Conservation (phyloP, 805 yeast species). For the Starmerella khaoyaiensis region DNA sequence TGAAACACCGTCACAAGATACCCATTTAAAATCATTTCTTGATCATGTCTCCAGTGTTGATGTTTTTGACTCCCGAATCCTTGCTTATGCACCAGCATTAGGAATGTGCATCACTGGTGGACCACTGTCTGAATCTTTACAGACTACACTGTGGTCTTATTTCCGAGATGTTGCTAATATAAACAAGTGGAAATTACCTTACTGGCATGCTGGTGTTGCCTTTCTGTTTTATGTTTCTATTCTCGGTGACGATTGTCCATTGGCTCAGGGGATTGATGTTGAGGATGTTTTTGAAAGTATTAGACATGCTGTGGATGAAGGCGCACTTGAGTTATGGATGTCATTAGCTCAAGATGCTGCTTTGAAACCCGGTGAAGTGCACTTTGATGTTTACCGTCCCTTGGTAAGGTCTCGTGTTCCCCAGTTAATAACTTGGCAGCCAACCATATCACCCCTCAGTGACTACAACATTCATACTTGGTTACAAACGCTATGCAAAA, state of each 20-base stretch:
- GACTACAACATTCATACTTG: conserved; percentile 13
- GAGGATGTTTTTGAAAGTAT: conserved; percentile 20
- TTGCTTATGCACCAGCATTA: conserved; percentile 51
- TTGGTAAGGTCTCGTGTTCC: conserved; percentile 27
- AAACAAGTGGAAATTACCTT: conserved; percentile 22
- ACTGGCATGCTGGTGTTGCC: conserved; percentile 23
- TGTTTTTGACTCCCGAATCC: conserved; percentile 45
- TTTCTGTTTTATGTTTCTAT: conserved; percentile 17
- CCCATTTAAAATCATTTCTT: conserved; percentile 33
- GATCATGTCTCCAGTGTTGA: conserved; percentile 37
- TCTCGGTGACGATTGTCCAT: conserved; percentile 10
- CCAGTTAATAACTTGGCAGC: conserved; percentile 9
- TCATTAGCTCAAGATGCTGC: conserved; percentile 27
- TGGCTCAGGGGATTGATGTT: background rate
- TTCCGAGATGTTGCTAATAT: conserved; percentile 2
- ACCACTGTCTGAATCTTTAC: conserved; percentile 5
- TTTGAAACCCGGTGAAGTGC: conserved; percentile 6
- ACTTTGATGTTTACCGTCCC: conserved; percentile 3
- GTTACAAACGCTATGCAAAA: conserved; percentile 23
- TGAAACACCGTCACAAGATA: conserved; percentile 18
- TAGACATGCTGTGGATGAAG: conserved; percentile 25
- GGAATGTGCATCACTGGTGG: conserved; percentile 12
- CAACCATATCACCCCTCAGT: conserved; percentile 7
- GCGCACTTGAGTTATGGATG: conserved; percentile 31
- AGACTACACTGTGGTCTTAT: conserved; percentile 7